Percentiles rank a stretch among this genome's conserved stretches.
Evolutionary conservation across 2,329 filamentous ascomycete species (phyloP).

Genomic region (Hypocrella siamensis): DNA sequence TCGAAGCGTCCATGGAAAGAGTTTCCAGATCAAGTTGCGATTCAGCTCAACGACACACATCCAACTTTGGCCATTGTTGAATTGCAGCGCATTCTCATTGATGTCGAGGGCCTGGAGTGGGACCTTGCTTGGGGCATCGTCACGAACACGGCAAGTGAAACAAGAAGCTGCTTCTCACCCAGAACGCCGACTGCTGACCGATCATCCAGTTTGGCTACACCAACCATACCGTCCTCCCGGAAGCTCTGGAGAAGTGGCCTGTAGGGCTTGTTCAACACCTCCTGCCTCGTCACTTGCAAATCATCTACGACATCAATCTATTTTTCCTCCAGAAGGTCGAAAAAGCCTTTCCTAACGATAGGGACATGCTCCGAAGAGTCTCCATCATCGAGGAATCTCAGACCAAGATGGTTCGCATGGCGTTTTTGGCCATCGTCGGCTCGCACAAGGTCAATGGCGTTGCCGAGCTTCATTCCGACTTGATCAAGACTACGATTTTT

Average conservation of each 20-base stretch:
- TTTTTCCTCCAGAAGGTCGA: conserved; percentile 86
- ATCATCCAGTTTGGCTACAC: conserved; percentile 71
- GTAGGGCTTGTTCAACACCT: conserved; percentile 85
- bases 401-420: conserved; percentile 98
- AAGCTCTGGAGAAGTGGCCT: conserved; percentile 97
- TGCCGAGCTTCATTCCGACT: conserved; percentile 89
- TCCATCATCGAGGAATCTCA: conserved; percentile 96
- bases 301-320: conserved; percentile 97
- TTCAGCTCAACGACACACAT: conserved; percentile 96
- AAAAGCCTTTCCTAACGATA: conserved; percentile 75
- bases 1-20: conserved; percentile 78
- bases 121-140: conserved; percentile 81
- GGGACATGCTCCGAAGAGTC: conserved; percentile 72
- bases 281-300: conserved; percentile 84
- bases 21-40: conserved; percentile 88
- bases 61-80: conserved; percentile 94
- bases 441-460: conserved; percentile 99
- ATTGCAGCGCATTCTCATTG: conserved; percentile 79
- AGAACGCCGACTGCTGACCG: background rate
- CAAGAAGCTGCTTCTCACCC: no score
- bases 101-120: conserved; percentile 85
- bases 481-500: conserved; percentile 99
- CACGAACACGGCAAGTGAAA: conserved; percentile 45
- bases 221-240: conserved; percentile 94
- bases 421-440: conserved; percentile 82